A percentile compares a stretch with the other conserved stretches of the same genome.
These are phyloP conservation scores for Lentinula edodes DNA, from an alignment of 768 basidiomycete species.

Conservation along the genomic window DNA sequence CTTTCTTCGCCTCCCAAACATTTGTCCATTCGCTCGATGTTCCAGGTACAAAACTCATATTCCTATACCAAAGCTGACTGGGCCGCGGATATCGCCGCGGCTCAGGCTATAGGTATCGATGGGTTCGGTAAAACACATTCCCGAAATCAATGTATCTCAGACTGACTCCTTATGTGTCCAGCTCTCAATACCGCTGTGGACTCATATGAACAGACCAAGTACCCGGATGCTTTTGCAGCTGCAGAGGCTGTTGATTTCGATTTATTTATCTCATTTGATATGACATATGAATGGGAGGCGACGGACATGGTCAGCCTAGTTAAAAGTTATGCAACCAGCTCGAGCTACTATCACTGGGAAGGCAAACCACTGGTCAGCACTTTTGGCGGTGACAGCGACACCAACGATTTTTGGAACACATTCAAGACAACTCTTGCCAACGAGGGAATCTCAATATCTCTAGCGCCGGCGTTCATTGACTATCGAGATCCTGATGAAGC, in stretches of 20 bases:
- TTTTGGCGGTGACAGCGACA: conserved; percentile 29
- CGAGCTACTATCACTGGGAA: conserved; percentile 23
- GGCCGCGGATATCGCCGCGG: conserved; percentile 18
- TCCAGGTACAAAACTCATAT: conserved; percentile 17
- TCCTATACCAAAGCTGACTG: conserved; percentile 14
- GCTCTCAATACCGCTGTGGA: conserved; percentile 19
- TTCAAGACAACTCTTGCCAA: conserved; percentile 11
- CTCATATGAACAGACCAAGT: conserved; percentile 19
- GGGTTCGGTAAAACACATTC: conserved; percentile 16
- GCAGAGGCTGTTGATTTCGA: conserved; percentile 26
- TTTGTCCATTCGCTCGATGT: background rate
- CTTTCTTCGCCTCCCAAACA: background rate
- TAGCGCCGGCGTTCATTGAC: conserved; percentile 24
- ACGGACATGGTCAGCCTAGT: conserved; percentile 19
- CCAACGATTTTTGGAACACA: conserved; percentile 16
- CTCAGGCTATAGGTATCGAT: conserved; percentile 18
- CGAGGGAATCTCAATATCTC: conserved; percentile 21
- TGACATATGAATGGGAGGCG: conserved; percentile 17
- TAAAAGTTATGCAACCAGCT: conserved; percentile 20
- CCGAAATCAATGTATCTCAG: background rate
- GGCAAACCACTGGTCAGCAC: conserved; percentile 27
- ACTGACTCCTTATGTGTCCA: background rate
- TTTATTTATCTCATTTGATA: conserved; percentile 32
- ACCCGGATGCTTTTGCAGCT: conserved; percentile 28
- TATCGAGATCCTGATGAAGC: conserved; percentile 18